Conservation (phyloP, 148 eudicot genomes). For the Agrostemma githago region DNA sequence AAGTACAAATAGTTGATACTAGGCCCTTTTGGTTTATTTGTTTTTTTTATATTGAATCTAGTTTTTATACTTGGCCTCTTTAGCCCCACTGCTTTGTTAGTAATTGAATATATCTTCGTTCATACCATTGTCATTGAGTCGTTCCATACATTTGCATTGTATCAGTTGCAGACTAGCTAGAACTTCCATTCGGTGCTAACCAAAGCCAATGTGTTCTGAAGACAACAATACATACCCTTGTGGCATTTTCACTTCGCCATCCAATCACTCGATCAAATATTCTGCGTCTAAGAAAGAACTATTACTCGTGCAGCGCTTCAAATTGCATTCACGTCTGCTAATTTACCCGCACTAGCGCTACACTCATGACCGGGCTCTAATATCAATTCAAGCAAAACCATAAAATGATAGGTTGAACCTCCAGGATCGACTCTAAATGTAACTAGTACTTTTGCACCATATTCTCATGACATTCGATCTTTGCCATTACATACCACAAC, state of each 20-base stretch:
- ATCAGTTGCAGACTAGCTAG: not conserved
- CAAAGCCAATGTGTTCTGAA: not conserved
- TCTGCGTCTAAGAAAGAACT: not conserved
- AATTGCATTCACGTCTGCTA: not conserved
- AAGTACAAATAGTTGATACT: not conserved
- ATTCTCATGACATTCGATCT: too few species aligned
- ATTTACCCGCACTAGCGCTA: too few species aligned
- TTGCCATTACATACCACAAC: too few species aligned
- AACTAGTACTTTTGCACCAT: too few species aligned
- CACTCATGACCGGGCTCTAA: too few species aligned
- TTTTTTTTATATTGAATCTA: too few species aligned
- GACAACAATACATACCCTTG: not conserved
- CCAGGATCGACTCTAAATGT: too few species aligned
- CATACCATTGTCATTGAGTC: too few species aligned
- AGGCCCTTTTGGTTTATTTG: not conserved
- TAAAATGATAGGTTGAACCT: too few species aligned
- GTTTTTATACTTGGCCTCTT: not conserved
- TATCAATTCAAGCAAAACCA: too few species aligned
- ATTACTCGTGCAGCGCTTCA: not conserved
- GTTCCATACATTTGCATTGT: not conserved
- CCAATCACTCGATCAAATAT: not conserved
- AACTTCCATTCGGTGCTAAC: not conserved
- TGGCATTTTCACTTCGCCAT: not conserved
- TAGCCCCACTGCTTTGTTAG: slow-evolving; percentile 2
- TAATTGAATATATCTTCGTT: not conserved